Percentiles rank a stretch among this genome's conserved stretches.
phyloP scores from a whole-genome alignment of 164 flowering plant species.

The Paratinospora sagittata region DNA sequence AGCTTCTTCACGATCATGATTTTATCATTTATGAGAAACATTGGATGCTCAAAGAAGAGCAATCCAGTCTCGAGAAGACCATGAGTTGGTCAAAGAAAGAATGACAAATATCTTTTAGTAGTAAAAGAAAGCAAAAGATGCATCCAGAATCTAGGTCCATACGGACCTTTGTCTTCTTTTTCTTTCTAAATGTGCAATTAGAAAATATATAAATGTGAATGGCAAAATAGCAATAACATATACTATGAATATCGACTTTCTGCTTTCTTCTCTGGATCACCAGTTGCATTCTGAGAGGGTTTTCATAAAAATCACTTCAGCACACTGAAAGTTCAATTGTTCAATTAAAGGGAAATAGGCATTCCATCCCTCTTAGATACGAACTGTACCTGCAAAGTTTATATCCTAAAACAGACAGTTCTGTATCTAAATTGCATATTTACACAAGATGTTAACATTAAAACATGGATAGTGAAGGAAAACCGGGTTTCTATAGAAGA shows the following conservation, averaged over 20 bases:
- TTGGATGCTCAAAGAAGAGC: not conserved
- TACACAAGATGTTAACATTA: too few relatives aligned
- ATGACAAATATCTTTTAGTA: not conserved
- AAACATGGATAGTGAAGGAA: not conserved
- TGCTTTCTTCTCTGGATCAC: not conserved
- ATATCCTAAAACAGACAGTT: too few relatives aligned
- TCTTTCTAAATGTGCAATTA: not conserved
- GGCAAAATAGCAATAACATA: constrained; percentile 1
- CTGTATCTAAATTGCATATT: too few relatives aligned
- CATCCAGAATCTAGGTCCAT: not conserved
- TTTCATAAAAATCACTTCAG: too few relatives aligned
- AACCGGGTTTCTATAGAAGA: not conserved
- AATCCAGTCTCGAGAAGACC: constrained; percentile 8
- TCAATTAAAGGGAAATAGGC: too few relatives aligned
- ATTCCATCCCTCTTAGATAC: too few relatives aligned
- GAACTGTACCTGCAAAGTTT: too few relatives aligned
- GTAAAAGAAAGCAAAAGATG: constrained; percentile 11
- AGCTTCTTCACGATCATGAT: not conserved
- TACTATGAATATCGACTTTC: not conserved
- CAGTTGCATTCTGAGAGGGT: not conserved
- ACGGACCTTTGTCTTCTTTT: not conserved
- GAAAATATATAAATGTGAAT: not conserved
- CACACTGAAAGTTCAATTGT: too few relatives aligned
- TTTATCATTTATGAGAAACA: not conserved
- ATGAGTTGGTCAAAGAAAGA: constrained; percentile 12